Evolutionary conservation across 2,329 filamentous ascomycete species (phyloP).

Genomic region (Colletotrichum gigasporum): DNA sequence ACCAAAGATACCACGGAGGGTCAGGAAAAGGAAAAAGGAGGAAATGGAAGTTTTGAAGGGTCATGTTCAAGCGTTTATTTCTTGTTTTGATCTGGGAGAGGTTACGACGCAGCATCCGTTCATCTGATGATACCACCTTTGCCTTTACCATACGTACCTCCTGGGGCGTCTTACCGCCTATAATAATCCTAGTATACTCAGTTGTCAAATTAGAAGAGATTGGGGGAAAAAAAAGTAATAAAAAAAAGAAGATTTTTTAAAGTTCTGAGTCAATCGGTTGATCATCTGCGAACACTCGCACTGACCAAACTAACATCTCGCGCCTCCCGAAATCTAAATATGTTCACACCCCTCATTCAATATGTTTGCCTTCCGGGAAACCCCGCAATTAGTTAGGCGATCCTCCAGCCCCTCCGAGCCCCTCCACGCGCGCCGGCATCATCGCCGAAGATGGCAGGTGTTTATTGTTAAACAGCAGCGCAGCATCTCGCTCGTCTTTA

Average conservation of each 20-base stretch:
- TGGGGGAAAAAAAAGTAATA: background rate
- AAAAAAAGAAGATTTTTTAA: background rate
- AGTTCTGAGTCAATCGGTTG: background rate
- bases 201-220: too few relatives aligned
- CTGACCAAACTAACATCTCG: background rate
- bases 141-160: background rate
- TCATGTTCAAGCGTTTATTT: background rate
- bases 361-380: background rate
- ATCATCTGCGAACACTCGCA: slow-evolving; percentile 1
- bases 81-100: background rate
- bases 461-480: too few relatives aligned
- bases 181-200: slow-evolving; percentile 1
- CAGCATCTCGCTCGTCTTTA: too few relatives aligned
- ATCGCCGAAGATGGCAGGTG: background rate
- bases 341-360: background rate
- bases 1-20: slow-evolving; percentile 4
- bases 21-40: background rate
- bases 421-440: background rate
- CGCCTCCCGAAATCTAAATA: background rate
- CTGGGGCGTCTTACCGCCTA: too few relatives aligned
- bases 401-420: background rate
- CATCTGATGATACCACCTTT: slow-evolving; percentile 12
- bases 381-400: background rate
- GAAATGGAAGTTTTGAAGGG: background rate
- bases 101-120: slow-evolving; percentile 9